Percentiles rank a stretch among this genome's conserved stretches.
These are phyloP conservation scores for Malus sylvestris DNA, from an alignment of 306 rosid genomes.

Conservation along the genomic window DNA sequence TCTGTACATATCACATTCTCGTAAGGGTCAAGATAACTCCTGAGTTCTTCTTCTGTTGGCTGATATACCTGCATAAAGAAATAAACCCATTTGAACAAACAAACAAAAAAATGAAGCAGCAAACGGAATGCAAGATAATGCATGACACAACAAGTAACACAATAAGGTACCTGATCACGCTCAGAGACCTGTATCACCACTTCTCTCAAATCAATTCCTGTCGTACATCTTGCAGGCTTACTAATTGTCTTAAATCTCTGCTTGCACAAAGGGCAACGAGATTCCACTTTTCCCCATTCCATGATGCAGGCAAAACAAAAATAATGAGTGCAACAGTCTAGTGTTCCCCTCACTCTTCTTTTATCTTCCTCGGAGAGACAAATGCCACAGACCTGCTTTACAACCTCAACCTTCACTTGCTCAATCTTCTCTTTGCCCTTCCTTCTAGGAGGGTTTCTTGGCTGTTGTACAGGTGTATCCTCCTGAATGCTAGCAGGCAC, in stretches of 20 bases:
- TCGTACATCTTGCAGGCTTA: constrained; percentile 57
- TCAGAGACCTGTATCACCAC: constrained; percentile 64
- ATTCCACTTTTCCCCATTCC: constrained; percentile 99
- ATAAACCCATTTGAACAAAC: constrained; percentile 11
- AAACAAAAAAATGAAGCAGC: neutral
- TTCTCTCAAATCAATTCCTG: constrained; percentile 66
- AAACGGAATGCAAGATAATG: constrained; percentile 11
- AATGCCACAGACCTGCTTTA: constrained; percentile 86
- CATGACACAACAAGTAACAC: constrained; percentile 11
- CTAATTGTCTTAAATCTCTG: constrained; percentile 83
- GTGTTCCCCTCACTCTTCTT: constrained; percentile 80
- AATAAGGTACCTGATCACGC: constrained; percentile 86
- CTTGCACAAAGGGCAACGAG: constrained; percentile 98
- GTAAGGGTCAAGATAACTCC: constrained; percentile 92
- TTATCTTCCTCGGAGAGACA: constrained; percentile 92
- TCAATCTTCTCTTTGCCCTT: constrained; percentile 90
- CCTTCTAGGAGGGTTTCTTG: constrained; percentile 46
- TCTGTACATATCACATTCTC: constrained; percentile 82
- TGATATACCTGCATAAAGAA: constrained; percentile 72
- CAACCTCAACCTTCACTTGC: constrained; percentile 51
- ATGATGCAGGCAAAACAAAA: constrained; percentile 89
- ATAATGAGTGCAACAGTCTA: constrained; percentile 85
- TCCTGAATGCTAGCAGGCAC: constrained; percentile 32
- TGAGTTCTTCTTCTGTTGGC: constrained; percentile 96
- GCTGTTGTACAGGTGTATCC: constrained; percentile 21